Evolutionary conservation across 2,329 filamentous ascomycete species (phyloP).

Genomic region (Hypoxylon sp.): DNA sequence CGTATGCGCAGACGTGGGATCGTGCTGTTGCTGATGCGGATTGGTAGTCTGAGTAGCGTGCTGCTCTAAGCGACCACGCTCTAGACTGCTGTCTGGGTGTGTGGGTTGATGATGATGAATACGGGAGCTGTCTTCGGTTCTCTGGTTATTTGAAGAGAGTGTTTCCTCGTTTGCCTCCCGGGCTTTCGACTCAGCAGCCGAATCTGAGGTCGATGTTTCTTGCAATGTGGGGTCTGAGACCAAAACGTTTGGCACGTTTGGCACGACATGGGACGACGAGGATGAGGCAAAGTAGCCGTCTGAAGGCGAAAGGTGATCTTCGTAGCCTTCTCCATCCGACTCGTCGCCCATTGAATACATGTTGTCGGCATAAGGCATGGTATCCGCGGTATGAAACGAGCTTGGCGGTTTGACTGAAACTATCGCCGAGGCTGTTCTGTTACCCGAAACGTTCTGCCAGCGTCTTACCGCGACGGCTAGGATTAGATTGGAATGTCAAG

Average conservation of each 20-base stretch:
- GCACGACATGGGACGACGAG: conserved; percentile 50
- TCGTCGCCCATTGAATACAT: conserved; percentile 53
- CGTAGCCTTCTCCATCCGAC: conserved; percentile 45
- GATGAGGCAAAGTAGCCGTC: conserved; percentile 58
- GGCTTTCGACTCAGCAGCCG: conserved; percentile 52
- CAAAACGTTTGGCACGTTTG: conserved; percentile 57
- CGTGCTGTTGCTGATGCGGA: conserved; percentile 21
- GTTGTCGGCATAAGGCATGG: conserved; percentile 60
- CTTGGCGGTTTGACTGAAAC: conserved; percentile 41
- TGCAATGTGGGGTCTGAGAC: conserved; percentile 58
- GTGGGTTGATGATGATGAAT: conserved; percentile 15
- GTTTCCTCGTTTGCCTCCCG: conserved; percentile 55
- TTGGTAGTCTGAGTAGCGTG: conserved; percentile 18
- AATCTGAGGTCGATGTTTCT: conserved; percentile 42
- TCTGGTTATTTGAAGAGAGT: conserved; percentile 44
- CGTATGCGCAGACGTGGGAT: conserved; percentile 31
- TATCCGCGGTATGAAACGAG: conserved; percentile 41
- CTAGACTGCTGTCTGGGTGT: conserved; percentile 26
- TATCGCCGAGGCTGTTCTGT: conserved; percentile 40
- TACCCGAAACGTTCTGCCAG: conserved; percentile 37
- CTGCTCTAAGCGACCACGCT: conserved; percentile 25
- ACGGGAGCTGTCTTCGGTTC: conserved; percentile 5
- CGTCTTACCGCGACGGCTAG: conserved; percentile 33
- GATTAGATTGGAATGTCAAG: conserved; percentile 3
- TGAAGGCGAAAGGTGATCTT: conserved; percentile 55